Evolutionary conservation across 148 eudicot species (phyloP), one percentile per base, ranked within the genome.

Genomic region (Polygonum aviculare): DNA sequence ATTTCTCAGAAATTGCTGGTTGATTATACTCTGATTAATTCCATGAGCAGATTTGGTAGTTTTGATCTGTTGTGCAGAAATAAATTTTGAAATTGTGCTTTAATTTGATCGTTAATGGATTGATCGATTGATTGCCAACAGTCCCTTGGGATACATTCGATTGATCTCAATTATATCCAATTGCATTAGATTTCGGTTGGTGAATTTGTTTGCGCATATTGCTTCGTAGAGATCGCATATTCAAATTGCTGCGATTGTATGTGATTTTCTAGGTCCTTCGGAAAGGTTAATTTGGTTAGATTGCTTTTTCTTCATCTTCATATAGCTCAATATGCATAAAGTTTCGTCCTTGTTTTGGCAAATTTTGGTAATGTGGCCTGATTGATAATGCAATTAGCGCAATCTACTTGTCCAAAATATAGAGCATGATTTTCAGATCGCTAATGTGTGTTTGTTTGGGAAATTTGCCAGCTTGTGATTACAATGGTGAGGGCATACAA

Each of bases 401-500:
- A 8, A 18, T 33, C 12, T 0, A 31, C 62, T 6, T n/a, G 19
- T 19, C 11, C 2, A 57, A 57, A 19, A 21, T 57, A 21, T 8
- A 18, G 62, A 57, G 6, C 8, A 18, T 31, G 40, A 62, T 62
- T 33, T 6, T 63, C 39, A 33, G 18, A 7, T 31, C 14, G 5
- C 31, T 33, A 14, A 0, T 63, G 45, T 36, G 19, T 67, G 41
- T 67, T 67, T 67, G 45, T 1, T 35, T 33, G 38, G 45, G 44
- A 16, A 38, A 67, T 67, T 67, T 35, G 14, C 72, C 18, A 67
- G 72, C 19, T 67, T 18, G n/a, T 63, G 36, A 33, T 33, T 3
- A 31, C 33, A 39, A 94, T 94, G 98, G 98, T 90, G 77, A 86
- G 85, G 78, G 97, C 96, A 36, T 94, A 94, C 44, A 76, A 90